Evolutionary conservation across 345 rosid genomes (phyloP), one percentile per base, ranked within the genome.

Genomic region (Toxicodendron radicans): DNA sequence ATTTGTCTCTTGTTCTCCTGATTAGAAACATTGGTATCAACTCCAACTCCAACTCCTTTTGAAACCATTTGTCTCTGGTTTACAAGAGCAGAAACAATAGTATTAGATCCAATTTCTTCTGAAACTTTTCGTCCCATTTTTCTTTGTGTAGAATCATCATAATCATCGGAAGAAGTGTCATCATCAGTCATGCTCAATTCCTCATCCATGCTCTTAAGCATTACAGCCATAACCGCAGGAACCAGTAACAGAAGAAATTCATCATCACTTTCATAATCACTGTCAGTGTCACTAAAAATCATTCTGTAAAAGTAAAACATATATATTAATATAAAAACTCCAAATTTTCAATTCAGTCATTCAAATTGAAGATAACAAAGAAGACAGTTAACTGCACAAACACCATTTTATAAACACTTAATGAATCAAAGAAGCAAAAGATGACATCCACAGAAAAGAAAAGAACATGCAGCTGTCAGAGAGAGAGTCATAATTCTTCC

Each of bases 241-340:
- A 48, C 2, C 33, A 66, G 27, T 57, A 49, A 48, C 35, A 48
- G 41, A 49, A 48, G 8, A 14, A 66, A 48, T 7, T 27, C 70
- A 66, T 66, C 70, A 48, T 66, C 21, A 24, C 68, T 43, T 6
- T 48, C 41, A 49, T 27, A 33, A 14, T 33, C 10, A 16, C 23
- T 24, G 4, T 66, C 70, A 48, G 18, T 30, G 17, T 33, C 10
- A 17, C 46, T 12, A 16, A n/a, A 66, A 48, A 54, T 66, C 70
- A 66, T 66, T 27, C 70, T 66, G 70, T 27, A 49, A 48, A 66
- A 48, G 35, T 24, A 66, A 48, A 24, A 14, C 7, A 66, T 4
- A 48, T 48, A 23, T 7, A 61, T 61, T 61, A 17, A 24, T 0
- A 11, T 0, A 43, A 52, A 43, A 1, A 3, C 23, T n/a, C 14